These are phyloP conservation scores for Claviceps pazoutovae DNA, from an alignment of 2,329 filamentous ascomycete species.

Conservation along the genomic window DNA sequence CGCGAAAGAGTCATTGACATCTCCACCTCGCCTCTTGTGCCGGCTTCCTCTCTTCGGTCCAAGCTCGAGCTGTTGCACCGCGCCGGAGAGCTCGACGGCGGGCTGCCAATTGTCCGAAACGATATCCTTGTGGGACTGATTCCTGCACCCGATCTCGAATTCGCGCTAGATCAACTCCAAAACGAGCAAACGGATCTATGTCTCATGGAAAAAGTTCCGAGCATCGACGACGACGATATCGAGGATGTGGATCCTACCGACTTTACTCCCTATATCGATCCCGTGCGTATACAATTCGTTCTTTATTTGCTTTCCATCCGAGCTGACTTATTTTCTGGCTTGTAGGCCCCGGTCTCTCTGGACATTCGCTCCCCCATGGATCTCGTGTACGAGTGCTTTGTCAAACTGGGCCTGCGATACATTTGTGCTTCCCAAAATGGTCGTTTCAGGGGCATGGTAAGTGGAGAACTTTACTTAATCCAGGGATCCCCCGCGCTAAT, in stretches of 20 bases:
- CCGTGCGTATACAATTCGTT: conserved; percentile 34
- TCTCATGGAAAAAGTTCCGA: conserved; percentile 60
- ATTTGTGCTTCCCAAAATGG: conserved; percentile 81
- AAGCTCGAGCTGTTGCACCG: conserved; percentile 74
- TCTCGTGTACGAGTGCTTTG: conserved; percentile 90
- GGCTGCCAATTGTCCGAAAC: conserved; percentile 71
- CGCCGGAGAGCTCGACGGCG: conserved; percentile 82
- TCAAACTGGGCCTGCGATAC: conserved; percentile 83
- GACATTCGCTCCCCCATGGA: conserved; percentile 88
- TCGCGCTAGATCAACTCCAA: conserved; percentile 69
- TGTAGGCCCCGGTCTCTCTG: conserved; percentile 67
- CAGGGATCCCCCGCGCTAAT: too few species aligned
- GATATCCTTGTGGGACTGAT: conserved; percentile 78
- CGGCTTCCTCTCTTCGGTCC: conserved; percentile 58
- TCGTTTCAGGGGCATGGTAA: conserved; percentile 74
- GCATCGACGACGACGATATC: conserved; percentile 50
- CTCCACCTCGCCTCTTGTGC: conserved; percentile 63
- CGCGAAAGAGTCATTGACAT: conserved; percentile 79
- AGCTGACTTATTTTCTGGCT: conserved; percentile 7
- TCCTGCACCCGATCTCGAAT: conserved; percentile 86
- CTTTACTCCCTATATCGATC: conserved; percentile 85
- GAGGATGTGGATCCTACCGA: conserved; percentile 55
- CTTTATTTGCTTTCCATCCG: neutral
- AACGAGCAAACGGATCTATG: conserved; percentile 64
- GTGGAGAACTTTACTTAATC: conserved; percentile 14